A percentile compares a stretch with the other conserved stretches of the same genome.
Conservation (phyloP, 2,329 filamentous ascomycete genomes). For the Fusarium sambucinum region DNA sequence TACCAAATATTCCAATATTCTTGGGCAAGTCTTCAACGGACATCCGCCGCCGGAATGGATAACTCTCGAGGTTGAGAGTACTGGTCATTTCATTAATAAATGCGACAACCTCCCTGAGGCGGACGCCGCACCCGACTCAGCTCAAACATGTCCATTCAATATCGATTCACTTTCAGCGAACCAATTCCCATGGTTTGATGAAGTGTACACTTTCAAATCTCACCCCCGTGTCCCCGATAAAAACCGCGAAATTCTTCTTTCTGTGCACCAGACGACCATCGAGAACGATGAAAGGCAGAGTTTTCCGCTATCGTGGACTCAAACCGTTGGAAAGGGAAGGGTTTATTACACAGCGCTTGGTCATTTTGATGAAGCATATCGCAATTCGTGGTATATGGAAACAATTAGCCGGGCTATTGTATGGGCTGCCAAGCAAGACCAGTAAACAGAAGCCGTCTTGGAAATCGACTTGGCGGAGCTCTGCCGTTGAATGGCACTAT, state of each 20-base stretch:
- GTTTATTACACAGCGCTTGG: constrained; percentile 32
- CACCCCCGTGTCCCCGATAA: background rate
- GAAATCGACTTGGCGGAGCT: background rate
- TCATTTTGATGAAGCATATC: constrained; percentile 30
- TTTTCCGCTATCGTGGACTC: constrained; percentile 21
- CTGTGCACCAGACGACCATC: background rate
- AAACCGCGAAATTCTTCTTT: background rate
- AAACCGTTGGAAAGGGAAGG: constrained; percentile 15
- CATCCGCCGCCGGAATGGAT: constrained; percentile 32
- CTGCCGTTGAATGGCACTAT: background rate
- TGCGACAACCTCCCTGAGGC: background rate
- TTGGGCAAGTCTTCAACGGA: constrained; percentile 18
- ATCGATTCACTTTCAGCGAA: accelerated
- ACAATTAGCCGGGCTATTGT: constrained; percentile 12
- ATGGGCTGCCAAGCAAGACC: constrained; percentile 18
- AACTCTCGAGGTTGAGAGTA: background rate
- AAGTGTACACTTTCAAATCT: constrained; percentile 28
- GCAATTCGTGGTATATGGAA: constrained; percentile 22
- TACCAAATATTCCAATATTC: constrained; percentile 10
- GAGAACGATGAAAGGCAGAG: background rate
- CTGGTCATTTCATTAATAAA: background rate
- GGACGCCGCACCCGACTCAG: background rate
- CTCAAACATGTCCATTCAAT: background rate
- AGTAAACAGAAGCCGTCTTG: background rate
- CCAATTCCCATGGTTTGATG: constrained; percentile 21